A percentile compares a stretch with the other conserved stretches of the same genome.
Evolutionary conservation across 768 basidiomycete genomes (phyloP).

Genomic region (Pisolithus tinctorius): DNA sequence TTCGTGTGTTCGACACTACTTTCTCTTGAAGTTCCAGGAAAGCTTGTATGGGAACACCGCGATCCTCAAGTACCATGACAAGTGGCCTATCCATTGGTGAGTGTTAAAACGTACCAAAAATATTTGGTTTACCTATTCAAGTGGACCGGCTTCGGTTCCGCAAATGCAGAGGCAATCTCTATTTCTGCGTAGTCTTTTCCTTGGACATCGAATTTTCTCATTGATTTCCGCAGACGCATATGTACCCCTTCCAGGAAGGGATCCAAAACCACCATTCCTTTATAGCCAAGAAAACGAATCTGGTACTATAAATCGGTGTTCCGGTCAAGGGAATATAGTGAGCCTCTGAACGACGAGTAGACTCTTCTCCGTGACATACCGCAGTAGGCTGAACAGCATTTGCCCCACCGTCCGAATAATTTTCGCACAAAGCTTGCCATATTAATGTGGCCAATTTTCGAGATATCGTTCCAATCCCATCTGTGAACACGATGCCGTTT

Average conservation of each 20-base stretch:
- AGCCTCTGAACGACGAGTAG: not conserved
- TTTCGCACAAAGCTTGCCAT: too few species aligned
- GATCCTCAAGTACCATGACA: slow-evolving; percentile 74
- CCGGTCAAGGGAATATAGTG: not conserved
- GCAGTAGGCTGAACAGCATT: too few species aligned
- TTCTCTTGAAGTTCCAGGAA: slow-evolving; percentile 58
- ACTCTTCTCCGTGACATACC: too few species aligned
- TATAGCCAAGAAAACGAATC: slow-evolving; percentile 78
- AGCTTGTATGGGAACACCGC: slow-evolving; percentile 50
- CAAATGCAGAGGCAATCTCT: slow-evolving; percentile 66
- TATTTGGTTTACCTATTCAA: slow-evolving; percentile 53
- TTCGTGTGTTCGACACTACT: slow-evolving; percentile 50
- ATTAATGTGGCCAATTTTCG: too few species aligned
- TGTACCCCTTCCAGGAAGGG: slow-evolving; percentile 42
- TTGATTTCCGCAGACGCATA: slow-evolving; percentile 66
- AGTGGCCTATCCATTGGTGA: slow-evolving; percentile 41
- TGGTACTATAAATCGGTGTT: slow-evolving; percentile 44
- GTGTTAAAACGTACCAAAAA: not conserved
- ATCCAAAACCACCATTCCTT: slow-evolving; percentile 75
- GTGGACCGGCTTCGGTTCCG: slow-evolving; percentile 52
- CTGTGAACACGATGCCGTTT: too few species aligned
- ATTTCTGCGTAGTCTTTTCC: slow-evolving; percentile 48
- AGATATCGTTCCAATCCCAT: too few species aligned
- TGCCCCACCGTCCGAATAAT: too few species aligned
- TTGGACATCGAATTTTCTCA: slow-evolving; percentile 66